Evolutionary conservation across 495 filamentous ascomycete genomes (phyloP).

Genomic region (Terfezia claveryi): DNA sequence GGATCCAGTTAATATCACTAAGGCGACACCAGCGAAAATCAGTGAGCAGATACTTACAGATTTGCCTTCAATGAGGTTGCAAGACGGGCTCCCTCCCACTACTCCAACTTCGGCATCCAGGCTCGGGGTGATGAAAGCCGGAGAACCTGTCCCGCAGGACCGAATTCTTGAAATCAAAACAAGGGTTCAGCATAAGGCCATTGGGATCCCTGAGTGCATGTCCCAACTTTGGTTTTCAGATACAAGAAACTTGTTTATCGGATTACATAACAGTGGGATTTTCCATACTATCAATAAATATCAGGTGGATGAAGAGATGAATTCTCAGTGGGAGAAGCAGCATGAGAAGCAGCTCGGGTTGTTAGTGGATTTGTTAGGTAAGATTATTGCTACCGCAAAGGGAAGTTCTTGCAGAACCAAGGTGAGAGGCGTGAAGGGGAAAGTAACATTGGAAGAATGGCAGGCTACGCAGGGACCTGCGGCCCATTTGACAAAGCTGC

Average conservation of each 20-base stretch:
- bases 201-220: constrained; percentile 21
- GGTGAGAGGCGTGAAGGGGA: too few species aligned
- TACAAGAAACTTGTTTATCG: constrained; percentile 28
- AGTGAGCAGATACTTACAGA: neutral
- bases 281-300: constrained; percentile 22
- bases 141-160: constrained; percentile 18
- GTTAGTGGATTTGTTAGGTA: neutral
- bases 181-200: constrained; percentile 19
- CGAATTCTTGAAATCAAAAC: constrained; percentile 32
- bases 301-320: constrained; percentile 14
- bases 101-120: too few species aligned
- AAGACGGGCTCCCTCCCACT: too few species aligned
- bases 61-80: too few species aligned
- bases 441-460: too few species aligned
- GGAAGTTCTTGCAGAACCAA: neutral
- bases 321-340: neutral
- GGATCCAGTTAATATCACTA: neutral
- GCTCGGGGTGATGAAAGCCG: constrained; percentile 12
- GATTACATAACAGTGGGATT: constrained; percentile 25
- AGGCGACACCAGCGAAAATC: neutral
- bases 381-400: neutral
- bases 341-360: neutral
- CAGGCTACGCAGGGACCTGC: too few species aligned
- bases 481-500: too few species aligned
- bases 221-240: constrained; percentile 31